A percentile compares a stretch with the other conserved stretches of the same genome.
These are phyloP conservation scores for Cutaneotrichosporon dermatis DNA, from an alignment of 1,284 basidiomycete genomes.

Conservation along the genomic window DNA sequence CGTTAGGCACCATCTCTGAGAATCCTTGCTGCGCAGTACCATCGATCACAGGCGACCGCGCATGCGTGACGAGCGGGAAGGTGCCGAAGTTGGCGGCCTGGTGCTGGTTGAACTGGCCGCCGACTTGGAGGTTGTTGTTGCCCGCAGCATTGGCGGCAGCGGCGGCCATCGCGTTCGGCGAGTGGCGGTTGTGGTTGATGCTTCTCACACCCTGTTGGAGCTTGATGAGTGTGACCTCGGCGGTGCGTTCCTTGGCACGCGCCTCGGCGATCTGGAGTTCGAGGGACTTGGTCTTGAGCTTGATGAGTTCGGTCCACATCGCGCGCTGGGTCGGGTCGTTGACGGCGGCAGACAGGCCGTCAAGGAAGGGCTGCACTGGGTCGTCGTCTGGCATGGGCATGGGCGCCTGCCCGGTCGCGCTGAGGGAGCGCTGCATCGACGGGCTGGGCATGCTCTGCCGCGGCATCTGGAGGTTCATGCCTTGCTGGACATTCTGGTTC, in stretches of 20 bases:
- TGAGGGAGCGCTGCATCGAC: neutral
- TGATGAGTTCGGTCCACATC: conserved; percentile 42
- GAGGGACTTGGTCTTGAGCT: conserved; percentile 35
- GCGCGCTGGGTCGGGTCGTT: conserved; percentile 29
- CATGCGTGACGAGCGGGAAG: conserved; percentile 13
- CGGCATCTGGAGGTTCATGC: too few species aligned
- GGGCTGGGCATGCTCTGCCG: too few species aligned
- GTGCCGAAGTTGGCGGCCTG: conserved; percentile 1
- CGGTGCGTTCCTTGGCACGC: conserved; percentile 38
- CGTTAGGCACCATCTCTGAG: neutral
- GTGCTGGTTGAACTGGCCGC: neutral
- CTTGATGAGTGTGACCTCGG: conserved; percentile 39
- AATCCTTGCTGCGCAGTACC: neutral
- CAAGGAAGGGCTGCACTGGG: conserved; percentile 18
- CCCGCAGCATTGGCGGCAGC: neutral
- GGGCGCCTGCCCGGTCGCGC: neutral
- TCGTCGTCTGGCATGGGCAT: conserved; percentile 8
- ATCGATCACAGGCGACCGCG: conserved; percentile 14
- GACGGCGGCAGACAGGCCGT: conserved; percentile 14
- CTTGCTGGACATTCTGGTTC: too few species aligned
- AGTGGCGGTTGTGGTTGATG: conserved; percentile 4
- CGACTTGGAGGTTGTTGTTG: neutral
- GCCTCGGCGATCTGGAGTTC: conserved; percentile 47
- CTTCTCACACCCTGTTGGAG: conserved; percentile 17
- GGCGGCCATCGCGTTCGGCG: neutral